Conservation (phyloP, 768 basidiomycete genomes). For the Collybia sp. region DNA sequence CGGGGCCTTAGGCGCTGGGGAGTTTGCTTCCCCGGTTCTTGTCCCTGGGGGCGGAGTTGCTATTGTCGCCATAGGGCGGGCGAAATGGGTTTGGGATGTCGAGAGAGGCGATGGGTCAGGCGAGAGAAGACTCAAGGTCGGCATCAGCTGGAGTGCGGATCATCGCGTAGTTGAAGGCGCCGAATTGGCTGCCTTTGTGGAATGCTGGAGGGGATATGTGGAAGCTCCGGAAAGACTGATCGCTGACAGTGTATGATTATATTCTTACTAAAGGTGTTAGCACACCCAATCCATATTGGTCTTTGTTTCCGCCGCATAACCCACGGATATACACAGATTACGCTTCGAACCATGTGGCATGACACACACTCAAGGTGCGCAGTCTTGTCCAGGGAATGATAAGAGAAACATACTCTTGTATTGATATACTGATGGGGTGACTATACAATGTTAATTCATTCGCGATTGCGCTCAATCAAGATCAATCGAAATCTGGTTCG, state of each 20-base stretch:
- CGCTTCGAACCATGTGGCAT: too few species aligned
- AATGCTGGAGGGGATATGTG: slow-evolving; percentile 78
- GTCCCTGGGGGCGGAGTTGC: slow-evolving; percentile 82
- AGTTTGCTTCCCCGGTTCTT: slow-evolving; percentile 68
- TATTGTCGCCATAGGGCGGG: slow-evolving; percentile 77
- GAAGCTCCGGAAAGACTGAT: slow-evolving; percentile 71
- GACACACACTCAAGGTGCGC: too few species aligned
- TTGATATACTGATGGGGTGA: too few species aligned
- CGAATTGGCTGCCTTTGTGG: slow-evolving; percentile 84
- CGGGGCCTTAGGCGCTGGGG: slow-evolving; percentile 73
- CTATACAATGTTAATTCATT: too few species aligned
- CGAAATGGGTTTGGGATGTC: slow-evolving; percentile 76
- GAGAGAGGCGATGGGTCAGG: slow-evolving; percentile 28
- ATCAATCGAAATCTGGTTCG: slow-evolving; percentile 12
- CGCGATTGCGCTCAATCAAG: too few species aligned
- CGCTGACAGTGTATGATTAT: slow-evolving; percentile 42
- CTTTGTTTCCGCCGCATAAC: too few species aligned
- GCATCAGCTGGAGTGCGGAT: slow-evolving; percentile 81
- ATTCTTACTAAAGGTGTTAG: too few species aligned
- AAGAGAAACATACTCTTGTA: too few species aligned
- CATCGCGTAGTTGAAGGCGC: slow-evolving; percentile 88
- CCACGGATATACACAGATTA: too few species aligned
- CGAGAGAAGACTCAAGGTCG: slow-evolving; percentile 41
- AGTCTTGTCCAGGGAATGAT: too few species aligned
- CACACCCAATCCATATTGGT: too few species aligned